Evolutionary conservation across 2,329 filamentous ascomycete genomes (phyloP).

Genomic region (Sporothrix sp.): DNA sequence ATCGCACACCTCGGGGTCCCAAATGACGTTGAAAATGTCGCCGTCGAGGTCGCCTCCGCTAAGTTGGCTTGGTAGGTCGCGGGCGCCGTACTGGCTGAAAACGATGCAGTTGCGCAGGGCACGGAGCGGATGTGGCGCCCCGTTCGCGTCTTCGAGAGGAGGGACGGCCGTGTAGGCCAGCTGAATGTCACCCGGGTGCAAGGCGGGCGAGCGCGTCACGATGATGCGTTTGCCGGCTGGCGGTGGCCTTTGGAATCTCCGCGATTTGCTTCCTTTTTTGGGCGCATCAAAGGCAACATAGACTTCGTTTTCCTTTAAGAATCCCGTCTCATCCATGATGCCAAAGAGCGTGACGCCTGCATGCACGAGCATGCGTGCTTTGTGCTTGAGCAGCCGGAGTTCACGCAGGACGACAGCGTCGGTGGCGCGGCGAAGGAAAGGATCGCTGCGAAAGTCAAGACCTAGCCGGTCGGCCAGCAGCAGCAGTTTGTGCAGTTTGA

Average conservation of each 20-base stretch:
- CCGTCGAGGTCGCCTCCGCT: conserved; percentile 79
- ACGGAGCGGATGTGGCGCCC: conserved; percentile 44
- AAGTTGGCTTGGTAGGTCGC: conserved; percentile 69
- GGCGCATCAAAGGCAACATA: conserved; percentile 41
- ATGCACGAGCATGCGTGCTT: conserved; percentile 61
- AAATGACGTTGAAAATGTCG: conserved; percentile 73
- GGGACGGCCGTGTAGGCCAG: conserved; percentile 53
- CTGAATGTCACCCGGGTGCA: conserved; percentile 76
- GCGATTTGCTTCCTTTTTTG: conserved; percentile 15
- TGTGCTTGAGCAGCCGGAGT: conserved; percentile 67
- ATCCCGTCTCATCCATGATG: conserved; percentile 71
- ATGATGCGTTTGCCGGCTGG: conserved; percentile 37
- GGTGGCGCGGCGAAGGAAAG: conserved; percentile 59
- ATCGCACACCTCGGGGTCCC: conserved; percentile 38
- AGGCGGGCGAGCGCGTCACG: conserved; percentile 68
- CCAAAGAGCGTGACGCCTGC: conserved; percentile 70
- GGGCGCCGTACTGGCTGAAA: conserved; percentile 60
- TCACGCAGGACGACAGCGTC: conserved; percentile 62
- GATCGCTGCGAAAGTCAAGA: conserved; percentile 56
- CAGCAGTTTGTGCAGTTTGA: conserved; percentile 54
- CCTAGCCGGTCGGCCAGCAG: conserved; percentile 45
- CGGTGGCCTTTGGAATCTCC: conserved; percentile 14
- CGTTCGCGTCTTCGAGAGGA: conserved; percentile 24
- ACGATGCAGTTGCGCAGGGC: conserved; percentile 63
- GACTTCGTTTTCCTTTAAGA: conserved; percentile 56